These are phyloP conservation scores for Azolla pinnata DNA, from an alignment of 75 land plant genomes.

Conservation along the genomic window DNA sequence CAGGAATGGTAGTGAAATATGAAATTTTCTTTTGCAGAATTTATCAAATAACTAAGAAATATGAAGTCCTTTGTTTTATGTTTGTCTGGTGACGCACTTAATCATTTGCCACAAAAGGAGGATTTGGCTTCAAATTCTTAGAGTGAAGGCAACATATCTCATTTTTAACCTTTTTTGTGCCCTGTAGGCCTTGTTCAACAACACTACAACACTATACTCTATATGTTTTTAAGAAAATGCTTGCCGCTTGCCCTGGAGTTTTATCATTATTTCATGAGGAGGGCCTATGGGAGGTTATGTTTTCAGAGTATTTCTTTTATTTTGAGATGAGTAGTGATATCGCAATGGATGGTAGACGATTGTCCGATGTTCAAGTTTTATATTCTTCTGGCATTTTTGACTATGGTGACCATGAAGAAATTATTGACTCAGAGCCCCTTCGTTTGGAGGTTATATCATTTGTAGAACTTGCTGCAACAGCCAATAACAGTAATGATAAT, in stretches of 20 bases:
- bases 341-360: no score
- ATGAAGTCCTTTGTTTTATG: no score
- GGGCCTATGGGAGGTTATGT: constrained; percentile 83
- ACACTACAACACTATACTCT: constrained; percentile 62
- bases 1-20: no score
- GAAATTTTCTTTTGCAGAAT: no score
- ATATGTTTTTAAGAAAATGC: constrained; percentile 57
- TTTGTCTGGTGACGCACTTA: no score
- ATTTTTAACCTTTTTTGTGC: no score
- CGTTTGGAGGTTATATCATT: constrained; percentile 86
- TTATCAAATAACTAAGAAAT: no score
- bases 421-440: constrained; percentile 10
- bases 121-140: no score
- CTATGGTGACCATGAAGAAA: not conserved
- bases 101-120: no score
- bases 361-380: no score
- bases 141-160: no score
- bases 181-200: constrained; percentile 55
- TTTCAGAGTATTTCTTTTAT: constrained; percentile 90
- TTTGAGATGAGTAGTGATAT: constrained; percentile 47
- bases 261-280: constrained; percentile 60
- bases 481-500: constrained; percentile 45
- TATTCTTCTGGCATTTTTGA: constrained; percentile 9
- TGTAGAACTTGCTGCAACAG: constrained; percentile 82
- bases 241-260: constrained; percentile 46